phyloP scores from a whole-genome alignment of 2,329 filamentous ascomycete species.

The Fusarium sambucinum region DNA sequence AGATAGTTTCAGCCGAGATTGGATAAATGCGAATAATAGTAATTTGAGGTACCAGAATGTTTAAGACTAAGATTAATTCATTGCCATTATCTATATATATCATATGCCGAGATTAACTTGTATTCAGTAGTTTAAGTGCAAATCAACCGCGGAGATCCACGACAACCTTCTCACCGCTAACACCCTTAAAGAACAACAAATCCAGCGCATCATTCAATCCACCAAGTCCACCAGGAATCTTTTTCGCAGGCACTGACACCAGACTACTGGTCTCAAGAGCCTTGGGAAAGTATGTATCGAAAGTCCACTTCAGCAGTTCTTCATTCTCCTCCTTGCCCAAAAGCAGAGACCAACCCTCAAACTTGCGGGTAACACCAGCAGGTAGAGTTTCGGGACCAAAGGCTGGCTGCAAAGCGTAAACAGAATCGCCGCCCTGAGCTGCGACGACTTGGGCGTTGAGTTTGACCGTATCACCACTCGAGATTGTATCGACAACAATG shows the following conservation, averaged over 20 bases:
- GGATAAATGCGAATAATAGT: background rate
- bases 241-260: slow-evolving; percentile 23
- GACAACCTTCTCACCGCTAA: slow-evolving; percentile 40
- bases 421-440: slow-evolving; percentile 24
- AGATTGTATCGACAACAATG: slow-evolving; percentile 32
- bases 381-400: slow-evolving; percentile 33
- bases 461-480: slow-evolving; percentile 28
- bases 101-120: no score
- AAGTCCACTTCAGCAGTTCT: slow-evolving; percentile 32
- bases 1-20: background rate
- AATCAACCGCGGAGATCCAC: slow-evolving; percentile 23
- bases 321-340: slow-evolving; percentile 33
- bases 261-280: slow-evolving; percentile 23
- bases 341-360: slow-evolving; percentile 39
- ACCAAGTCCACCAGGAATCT: slow-evolving; percentile 27
- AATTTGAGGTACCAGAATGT: background rate
- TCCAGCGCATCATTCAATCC: slow-evolving; percentile 33
- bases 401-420: slow-evolving; percentile 35
- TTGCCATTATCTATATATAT: background rate
- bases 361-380: slow-evolving; percentile 25
- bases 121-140: fast-evolving
- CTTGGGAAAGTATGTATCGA: slow-evolving; percentile 30
- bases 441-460: slow-evolving; percentile 27
- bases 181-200: slow-evolving; percentile 28
- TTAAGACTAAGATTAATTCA: background rate